These are phyloP conservation scores for Veloboletus limbatus DNA, from an alignment of 1,284 basidiomycete genomes.

Conservation along the genomic window DNA sequence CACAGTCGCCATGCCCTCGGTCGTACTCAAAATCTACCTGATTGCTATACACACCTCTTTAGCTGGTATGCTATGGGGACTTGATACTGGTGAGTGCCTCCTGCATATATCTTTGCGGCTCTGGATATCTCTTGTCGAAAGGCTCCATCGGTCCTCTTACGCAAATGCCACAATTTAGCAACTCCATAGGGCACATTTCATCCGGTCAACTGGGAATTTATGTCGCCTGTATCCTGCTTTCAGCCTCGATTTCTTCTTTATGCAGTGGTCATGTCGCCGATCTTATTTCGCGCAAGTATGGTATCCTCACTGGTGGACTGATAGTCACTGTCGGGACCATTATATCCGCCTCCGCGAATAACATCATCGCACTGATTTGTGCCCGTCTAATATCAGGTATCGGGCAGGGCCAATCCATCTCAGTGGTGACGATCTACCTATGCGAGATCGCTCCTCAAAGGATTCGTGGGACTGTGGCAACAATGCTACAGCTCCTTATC, in stretches of 20 bases:
- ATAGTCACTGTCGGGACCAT: slow-evolving; percentile 41
- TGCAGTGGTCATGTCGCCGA: slow-evolving; percentile 47
- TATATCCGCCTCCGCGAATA: slow-evolving; percentile 34
- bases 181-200: slow-evolving; percentile 35
- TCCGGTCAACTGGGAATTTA: slow-evolving; percentile 43
- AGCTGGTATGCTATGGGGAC: slow-evolving; percentile 33
- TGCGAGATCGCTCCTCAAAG: slow-evolving; percentile 44
- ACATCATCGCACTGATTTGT: slow-evolving; percentile 40
- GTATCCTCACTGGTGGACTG: slow-evolving; percentile 42
- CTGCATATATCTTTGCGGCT: not conserved
- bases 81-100: slow-evolving; percentile 28
- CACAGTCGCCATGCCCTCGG: slow-evolving; percentile 14
- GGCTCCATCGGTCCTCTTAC: slow-evolving; percentile 47
- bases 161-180: slow-evolving; percentile 43
- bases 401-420: slow-evolving; percentile 49
- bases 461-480: slow-evolving; percentile 43
- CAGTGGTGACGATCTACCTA: slow-evolving; percentile 45
- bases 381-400: slow-evolving; percentile 48
- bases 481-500: slow-evolving; percentile 44
- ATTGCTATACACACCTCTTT: slow-evolving; percentile 29
- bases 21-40: slow-evolving; percentile 23
- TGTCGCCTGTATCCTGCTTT: slow-evolving; percentile 45
- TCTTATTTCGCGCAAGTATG: slow-evolving; percentile 46
- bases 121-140: slow-evolving; percentile 10
- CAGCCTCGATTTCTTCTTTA: slow-evolving; percentile 44